A percentile compares a stretch with the other conserved stretches of the same genome.
These are phyloP conservation scores for Colletotrichum chlorophyti DNA, from an alignment of 2,329 filamentous ascomycete species.

Conservation along the genomic window DNA sequence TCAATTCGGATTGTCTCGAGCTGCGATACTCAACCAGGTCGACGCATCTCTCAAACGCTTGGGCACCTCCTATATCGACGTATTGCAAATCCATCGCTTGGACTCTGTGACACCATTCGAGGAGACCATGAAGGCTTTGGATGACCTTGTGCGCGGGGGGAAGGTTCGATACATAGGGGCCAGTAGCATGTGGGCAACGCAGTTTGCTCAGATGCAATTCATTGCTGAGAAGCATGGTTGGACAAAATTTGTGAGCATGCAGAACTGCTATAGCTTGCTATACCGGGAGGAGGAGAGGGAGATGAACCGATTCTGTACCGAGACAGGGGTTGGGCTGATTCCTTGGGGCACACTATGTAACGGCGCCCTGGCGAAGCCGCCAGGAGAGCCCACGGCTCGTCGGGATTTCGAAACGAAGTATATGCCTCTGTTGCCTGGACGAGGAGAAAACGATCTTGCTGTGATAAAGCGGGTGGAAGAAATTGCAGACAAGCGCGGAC, in stretches of 20 bases:
- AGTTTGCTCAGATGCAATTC: not conserved
- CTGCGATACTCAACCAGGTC: slow-evolving; percentile 3
- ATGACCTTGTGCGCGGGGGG: not conserved
- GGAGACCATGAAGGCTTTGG: not conserved
- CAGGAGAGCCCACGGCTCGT: not conserved
- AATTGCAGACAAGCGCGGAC: slow-evolving; percentile 60
- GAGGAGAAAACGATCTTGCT: not conserved
- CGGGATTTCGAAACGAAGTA: not conserved
- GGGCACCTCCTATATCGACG: slow-evolving; percentile 1
- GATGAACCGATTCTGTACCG: not conserved
- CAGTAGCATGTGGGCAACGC: slow-evolving; percentile 1
- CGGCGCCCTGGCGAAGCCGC: not conserved
- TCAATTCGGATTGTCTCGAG: not conserved
- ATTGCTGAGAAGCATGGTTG: not conserved
- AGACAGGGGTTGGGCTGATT: not conserved
- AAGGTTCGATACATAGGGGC: slow-evolving; percentile 11
- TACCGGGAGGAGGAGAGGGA: slow-evolving; percentile 4
- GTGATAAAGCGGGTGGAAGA: slow-evolving; percentile 51
- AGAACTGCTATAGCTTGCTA: not conserved
- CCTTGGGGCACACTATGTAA: not conserved
- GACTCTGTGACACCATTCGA: not conserved
- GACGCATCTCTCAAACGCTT: not conserved
- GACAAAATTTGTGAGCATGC: slow-evolving; percentile 11
- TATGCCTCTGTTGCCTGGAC: not conserved
- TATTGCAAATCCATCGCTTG: slow-evolving; percentile 9